phyloP scores from a whole-genome alignment of 176 grass and related monocot species.

The Oryza coarctata region DNA sequence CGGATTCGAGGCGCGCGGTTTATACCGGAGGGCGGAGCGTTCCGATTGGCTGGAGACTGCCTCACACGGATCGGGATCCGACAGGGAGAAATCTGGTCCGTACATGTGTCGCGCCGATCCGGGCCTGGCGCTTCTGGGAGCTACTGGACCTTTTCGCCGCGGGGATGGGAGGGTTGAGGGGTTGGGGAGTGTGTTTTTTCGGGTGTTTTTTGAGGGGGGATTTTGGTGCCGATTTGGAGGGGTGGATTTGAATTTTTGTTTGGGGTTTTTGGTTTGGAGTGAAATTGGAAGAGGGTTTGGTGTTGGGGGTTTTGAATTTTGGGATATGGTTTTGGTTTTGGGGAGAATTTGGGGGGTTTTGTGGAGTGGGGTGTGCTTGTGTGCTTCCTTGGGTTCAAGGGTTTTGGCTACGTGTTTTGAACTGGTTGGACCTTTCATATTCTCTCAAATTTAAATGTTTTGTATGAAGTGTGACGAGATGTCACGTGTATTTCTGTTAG shows the following conservation, averaged over 20 bases:
- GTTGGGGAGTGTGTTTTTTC: constrained; percentile 29
- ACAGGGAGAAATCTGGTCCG: constrained; percentile 1
- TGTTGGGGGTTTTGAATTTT: constrained; percentile 13
- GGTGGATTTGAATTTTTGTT: neutral
- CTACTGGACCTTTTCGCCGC: constrained; percentile 8
- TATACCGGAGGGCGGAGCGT: constrained; percentile 23
- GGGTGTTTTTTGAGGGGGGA: constrained; percentile 15
- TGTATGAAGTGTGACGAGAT: neutral
- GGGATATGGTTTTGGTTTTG: neutral
- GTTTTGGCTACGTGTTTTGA: no score
- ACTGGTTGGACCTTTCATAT: neutral
- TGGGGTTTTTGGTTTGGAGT: neutral
- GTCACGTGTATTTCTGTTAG: neutral
- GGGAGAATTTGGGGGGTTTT: constrained; percentile 36
- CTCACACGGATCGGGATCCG: constrained; percentile 49
- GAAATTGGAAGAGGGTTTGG: neutral
- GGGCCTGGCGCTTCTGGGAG: neutral
- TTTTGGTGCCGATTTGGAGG: neutral
- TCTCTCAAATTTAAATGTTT: neutral
- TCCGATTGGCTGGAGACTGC: constrained; percentile 18
- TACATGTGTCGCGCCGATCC: constrained; percentile 26
- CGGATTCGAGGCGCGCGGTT: neutral
- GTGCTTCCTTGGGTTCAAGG: neutral
- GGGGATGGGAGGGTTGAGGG: no score
- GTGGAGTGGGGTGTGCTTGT: neutral